Evolutionary conservation across 2,329 filamentous ascomycete genomes (phyloP), one percentile per base, ranked within the genome.

Genomic region (Exophiala xenobiotica): DNA sequence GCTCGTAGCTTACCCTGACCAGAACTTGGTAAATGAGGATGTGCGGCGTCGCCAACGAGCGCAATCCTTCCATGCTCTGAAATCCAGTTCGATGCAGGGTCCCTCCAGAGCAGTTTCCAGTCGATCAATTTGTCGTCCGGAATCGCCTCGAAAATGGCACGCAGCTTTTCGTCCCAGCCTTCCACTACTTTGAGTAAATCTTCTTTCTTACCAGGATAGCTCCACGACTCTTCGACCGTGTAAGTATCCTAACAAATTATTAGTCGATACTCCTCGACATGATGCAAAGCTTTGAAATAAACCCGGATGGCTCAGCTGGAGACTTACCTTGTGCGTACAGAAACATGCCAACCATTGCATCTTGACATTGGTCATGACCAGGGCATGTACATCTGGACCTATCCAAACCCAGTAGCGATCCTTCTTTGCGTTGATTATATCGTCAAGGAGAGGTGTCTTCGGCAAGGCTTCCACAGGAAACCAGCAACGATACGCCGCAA

Each of bases 211-310:
- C 74, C 76, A 0, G 76, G 75, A 51, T 78, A 77, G 2, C 70
- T 75, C 76, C 76, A 80, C 0, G 75, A 77, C 64, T 81, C 78
- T 49, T 78, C 70, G 49, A 80, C 78, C 56, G 80, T 73, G 53
- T 74, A 72, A 47, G 74, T 71, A 56, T 80, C 79, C 49, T 74
- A 18, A 23, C 16, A 11, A 11, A 4, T 6, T 18, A 12, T n/a
- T n/a, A n/a, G n/a, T n/a, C n/a, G n/a, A n/a, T n/a, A n/a, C n/a
- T n/a, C n/a, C n/a, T n/a, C n/a, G n/a, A n/a, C n/a, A n/a, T n/a
- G n/a, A n/a, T n/a, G n/a, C n/a, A n/a, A n/a, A n/a, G n/a, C n/a
- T n/a, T n/a, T n/a, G n/a, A n/a, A n/a, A n/a, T n/a, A n/a, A n/a
- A n/a, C n/a, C n/a, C n/a, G n/a, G n/a, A n/a, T n/a, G n/a, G 38